Evolutionary conservation across 441 rosid genomes (phyloP).

Genomic region (Populus trichocarpa): DNA sequence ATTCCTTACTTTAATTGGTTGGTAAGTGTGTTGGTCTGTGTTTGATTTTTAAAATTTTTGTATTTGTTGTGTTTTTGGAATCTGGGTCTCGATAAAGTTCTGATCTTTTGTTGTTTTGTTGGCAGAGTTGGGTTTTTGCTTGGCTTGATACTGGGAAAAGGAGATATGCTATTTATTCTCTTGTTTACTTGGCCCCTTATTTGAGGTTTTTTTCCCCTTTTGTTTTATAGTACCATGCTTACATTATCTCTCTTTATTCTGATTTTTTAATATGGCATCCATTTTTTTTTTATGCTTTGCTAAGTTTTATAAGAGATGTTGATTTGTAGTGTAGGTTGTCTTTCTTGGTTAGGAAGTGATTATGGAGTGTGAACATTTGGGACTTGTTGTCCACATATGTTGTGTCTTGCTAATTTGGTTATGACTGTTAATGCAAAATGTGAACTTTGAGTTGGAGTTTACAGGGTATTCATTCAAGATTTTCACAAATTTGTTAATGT

Average conservation of each 20-base stretch:
- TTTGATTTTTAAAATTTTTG: background rate
- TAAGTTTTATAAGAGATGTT: background rate
- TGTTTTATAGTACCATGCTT: background rate
- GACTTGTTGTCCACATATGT: background rate
- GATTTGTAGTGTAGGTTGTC: background rate
- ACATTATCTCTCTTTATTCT: background rate
- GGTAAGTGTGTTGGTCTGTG: constrained; percentile 31
- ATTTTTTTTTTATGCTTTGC: background rate
- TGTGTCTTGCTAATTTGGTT: background rate
- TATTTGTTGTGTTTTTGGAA: background rate
- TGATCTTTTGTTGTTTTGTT: background rate
- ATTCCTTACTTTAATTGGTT: constrained; percentile 98
- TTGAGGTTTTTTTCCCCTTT: constrained; percentile 36
- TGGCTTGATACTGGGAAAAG: constrained; percentile 93
- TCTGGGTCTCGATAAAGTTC: constrained; percentile 1
- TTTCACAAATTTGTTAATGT: background rate
- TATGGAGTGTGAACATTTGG: background rate
- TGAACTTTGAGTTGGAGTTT: background rate
- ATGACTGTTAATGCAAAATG: background rate
- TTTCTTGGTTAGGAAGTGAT: background rate
- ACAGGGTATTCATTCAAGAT: background rate
- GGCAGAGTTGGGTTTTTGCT: constrained; percentile 96
- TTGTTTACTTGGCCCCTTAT: constrained; percentile 81
- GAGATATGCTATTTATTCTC: constrained; percentile 70
- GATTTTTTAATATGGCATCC: background rate